phyloP scores from a whole-genome alignment of 345 rosid genomes.

The Iberis pinnata region DNA sequence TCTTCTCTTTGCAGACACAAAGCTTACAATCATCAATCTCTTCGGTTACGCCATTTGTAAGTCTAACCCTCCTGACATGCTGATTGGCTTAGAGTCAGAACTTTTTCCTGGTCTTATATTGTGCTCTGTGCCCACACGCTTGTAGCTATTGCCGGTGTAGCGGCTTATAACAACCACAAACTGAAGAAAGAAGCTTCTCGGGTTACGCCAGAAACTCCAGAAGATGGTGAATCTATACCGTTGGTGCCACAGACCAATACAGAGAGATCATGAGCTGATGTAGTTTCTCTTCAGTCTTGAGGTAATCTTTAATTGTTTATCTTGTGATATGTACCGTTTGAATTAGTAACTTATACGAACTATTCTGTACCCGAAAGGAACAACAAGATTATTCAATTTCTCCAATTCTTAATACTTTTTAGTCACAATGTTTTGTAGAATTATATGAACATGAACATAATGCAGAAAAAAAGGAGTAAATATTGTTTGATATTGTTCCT shows the following conservation, averaged over 20 bases:
- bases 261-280: slow-evolving; percentile 32
- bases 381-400: neutral
- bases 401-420: neutral
- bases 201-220: slow-evolving; percentile 29
- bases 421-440: neutral
- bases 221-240: slow-evolving; percentile 39
- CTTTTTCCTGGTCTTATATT: neutral
- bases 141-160: slow-evolving; percentile 89
- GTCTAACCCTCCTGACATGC: slow-evolving; percentile 12
- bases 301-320: slow-evolving; percentile 28
- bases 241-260: slow-evolving; percentile 30
- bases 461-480: too few relatives aligned
- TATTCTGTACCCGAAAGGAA: slow-evolving; percentile 17
- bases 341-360: slow-evolving; percentile 20
- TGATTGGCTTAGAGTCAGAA: neutral
- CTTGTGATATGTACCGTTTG: slow-evolving; percentile 15
- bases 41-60: slow-evolving; percentile 85
- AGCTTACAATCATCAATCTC: slow-evolving; percentile 78
- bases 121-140: neutral
- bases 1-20: slow-evolving; percentile 80
- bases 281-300: slow-evolving; percentile 21
- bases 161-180: slow-evolving; percentile 89
- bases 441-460: neutral
- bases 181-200: slow-evolving; percentile 76
- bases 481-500: too few relatives aligned